These are phyloP conservation scores for Pontederia crassipes DNA, from an alignment of 176 grass and related monocot species.

Conservation along the genomic window DNA sequence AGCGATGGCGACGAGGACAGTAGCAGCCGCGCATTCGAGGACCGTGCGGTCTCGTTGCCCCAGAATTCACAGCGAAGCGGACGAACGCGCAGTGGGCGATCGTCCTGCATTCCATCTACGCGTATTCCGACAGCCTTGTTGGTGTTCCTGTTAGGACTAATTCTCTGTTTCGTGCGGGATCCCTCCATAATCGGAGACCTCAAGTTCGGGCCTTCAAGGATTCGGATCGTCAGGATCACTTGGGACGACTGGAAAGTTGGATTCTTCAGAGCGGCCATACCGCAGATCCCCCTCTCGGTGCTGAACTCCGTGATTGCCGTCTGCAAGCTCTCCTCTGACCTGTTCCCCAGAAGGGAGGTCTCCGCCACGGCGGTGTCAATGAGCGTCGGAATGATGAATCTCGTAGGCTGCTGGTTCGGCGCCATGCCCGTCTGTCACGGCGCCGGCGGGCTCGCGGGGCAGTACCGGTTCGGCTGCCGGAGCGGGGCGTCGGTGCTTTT, in stretches of 20 bases:
- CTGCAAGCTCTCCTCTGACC: conserved; percentile 85
- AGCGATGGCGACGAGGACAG: conserved; percentile 25
- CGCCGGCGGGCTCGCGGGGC: conserved; percentile 66
- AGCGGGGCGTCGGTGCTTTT: conserved; percentile 84
- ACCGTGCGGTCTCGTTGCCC: neutral
- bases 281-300: conserved; percentile 76
- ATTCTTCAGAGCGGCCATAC: conserved; percentile 61
- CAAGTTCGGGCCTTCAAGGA: conserved; percentile 49
- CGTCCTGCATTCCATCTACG: conserved; percentile 5
- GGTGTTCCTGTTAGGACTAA: conserved; percentile 53
- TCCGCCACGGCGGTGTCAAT: conserved; percentile 60
- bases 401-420: conserved; percentile 92
- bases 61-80: neutral
- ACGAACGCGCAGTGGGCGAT: neutral
- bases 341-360: conserved; percentile 60
- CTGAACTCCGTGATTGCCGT: conserved; percentile 88
- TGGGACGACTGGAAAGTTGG: conserved; percentile 72
- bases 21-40: neutral
- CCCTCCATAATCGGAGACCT: conserved; percentile 48
- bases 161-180: conserved; percentile 70
- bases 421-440: conserved; percentile 94
- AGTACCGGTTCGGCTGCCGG: conserved; percentile 75
- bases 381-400: conserved; percentile 75
- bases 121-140: conserved; percentile 57
- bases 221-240: conserved; percentile 42